These are phyloP conservation scores for Talaromyces atroroseus DNA, from an alignment of 2,329 filamentous ascomycete genomes.

Conservation along the genomic window DNA sequence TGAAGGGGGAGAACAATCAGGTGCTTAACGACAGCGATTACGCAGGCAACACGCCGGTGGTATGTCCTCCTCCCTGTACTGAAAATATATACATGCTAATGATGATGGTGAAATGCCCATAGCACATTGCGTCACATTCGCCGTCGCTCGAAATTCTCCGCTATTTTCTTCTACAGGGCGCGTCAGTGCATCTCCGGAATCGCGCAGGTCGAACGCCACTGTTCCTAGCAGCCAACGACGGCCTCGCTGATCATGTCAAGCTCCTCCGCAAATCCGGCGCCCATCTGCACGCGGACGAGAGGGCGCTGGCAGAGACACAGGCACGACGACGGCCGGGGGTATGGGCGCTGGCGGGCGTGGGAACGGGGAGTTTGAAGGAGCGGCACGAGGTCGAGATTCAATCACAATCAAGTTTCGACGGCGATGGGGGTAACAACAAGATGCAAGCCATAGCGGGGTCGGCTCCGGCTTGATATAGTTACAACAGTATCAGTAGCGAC, in stretches of 20 bases:
- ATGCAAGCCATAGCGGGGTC: constrained; percentile 2
- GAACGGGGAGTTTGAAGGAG: constrained; percentile 16
- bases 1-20: constrained; percentile 60
- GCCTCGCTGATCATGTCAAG: constrained; percentile 49
- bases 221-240: constrained; percentile 55
- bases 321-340: constrained; percentile 37
- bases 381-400: constrained; percentile 1
- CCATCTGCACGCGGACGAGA: constrained; percentile 55
- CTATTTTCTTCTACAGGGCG: constrained; percentile 52
- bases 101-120: not conserved
- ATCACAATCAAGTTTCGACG: no score
- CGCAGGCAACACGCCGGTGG: constrained; percentile 65
- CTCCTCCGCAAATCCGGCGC: constrained; percentile 53
- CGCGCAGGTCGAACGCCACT: constrained; percentile 54
- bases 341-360: constrained; percentile 41
- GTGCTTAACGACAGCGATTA: constrained; percentile 74
- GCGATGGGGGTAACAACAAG: not conserved
- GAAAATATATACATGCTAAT: not conserved
- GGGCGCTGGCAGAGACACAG: constrained; percentile 47
- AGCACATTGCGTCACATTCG: constrained; percentile 55
- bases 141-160: constrained; percentile 52
- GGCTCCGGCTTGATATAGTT: not conserved
- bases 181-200: constrained; percentile 56
- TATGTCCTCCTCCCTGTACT: constrained; percentile 20
- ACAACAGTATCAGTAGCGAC: no score